Evolutionary conservation across 2,329 filamentous ascomycete genomes (phyloP), one percentile per base, ranked within the genome.

Genomic region (Teratosphaeria gauchensis): DNA sequence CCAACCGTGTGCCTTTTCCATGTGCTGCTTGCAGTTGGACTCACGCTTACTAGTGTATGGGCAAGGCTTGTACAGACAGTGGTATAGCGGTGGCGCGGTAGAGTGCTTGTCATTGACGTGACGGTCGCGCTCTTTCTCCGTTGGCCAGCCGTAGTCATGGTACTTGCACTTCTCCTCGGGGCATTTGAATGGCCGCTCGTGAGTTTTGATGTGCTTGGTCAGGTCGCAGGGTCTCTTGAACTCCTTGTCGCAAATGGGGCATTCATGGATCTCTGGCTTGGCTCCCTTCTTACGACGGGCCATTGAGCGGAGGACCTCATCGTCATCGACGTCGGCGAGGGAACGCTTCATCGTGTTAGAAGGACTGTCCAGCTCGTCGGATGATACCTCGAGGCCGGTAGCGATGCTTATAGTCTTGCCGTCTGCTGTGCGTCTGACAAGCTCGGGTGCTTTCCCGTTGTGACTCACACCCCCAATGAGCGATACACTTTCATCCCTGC

Each of bases 61-160:
- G 80, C 94, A 97, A 28, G 87, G 87, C 66, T 85, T 81, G 75
- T 83, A 97, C 54, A 85, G 76, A 76, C 94, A 99, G 76, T 89
- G 85, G 74, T 85, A 96, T 77, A 95, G 85, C 51, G 85, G 80
- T 4, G 94, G 92, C 35, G 85, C 81, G 56, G 83, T 77, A 19
- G 89, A 92, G 77, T 99, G 94, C 78, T 95, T 96, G 78, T 99
- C 94, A 73, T 96, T 96, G 75, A 90, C 83, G 74, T 99, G 94
- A 56, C 94, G 89, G 68, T 96, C 92, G 75, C 92, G 89, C 77
- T 97, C 94, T 77, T 99, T 97, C 76, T 97, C 92, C 0, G 94
- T 97, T 4, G 94, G 92, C 89, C 92, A 97, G 55, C 94, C 94
- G 67, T 89, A 85, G 35, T 87, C 83, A 72, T 89, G 85, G 74